Conservation (phyloP, 176 grass and related monocot species). For the Oryza officinalis region DNA sequence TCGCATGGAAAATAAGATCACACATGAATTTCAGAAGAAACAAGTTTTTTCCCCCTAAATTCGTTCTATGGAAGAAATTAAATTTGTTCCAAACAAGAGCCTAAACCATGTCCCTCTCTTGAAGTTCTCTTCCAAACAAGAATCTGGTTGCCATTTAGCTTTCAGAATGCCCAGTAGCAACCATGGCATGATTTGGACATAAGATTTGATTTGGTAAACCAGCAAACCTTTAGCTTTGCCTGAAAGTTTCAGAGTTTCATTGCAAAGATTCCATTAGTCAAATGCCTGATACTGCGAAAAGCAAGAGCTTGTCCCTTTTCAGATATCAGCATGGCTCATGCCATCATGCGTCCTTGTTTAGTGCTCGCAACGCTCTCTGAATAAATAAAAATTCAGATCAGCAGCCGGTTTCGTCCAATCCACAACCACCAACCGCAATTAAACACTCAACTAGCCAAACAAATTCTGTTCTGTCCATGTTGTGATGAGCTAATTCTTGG, state of each 20-base stretch:
- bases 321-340: constrained; percentile 15
- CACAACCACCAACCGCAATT: constrained; percentile 11
- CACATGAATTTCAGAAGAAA: neutral
- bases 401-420: constrained; percentile 22
- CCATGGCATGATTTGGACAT: neutral
- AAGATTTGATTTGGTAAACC: constrained; percentile 19
- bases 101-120: neutral
- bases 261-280: constrained; percentile 36
- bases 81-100: neutral
- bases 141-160: neutral
- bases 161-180: neutral
- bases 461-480: constrained; percentile 22
- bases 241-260: neutral
- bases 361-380: neutral
- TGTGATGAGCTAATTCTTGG: neutral
- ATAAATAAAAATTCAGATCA: neutral
- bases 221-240: neutral
- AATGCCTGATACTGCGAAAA: constrained; percentile 21
- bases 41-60: neutral
- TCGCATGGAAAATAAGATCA: too few relatives aligned
- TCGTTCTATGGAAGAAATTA: too few relatives aligned
- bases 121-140: neutral
- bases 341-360: constrained; percentile 18
- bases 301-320: constrained; percentile 31
- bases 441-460: neutral